Percentiles rank a stretch among this genome's conserved stretches.
Evolutionary conservation across 768 basidiomycete genomes (phyloP).

Genomic region (Boletus reticuloceps): DNA sequence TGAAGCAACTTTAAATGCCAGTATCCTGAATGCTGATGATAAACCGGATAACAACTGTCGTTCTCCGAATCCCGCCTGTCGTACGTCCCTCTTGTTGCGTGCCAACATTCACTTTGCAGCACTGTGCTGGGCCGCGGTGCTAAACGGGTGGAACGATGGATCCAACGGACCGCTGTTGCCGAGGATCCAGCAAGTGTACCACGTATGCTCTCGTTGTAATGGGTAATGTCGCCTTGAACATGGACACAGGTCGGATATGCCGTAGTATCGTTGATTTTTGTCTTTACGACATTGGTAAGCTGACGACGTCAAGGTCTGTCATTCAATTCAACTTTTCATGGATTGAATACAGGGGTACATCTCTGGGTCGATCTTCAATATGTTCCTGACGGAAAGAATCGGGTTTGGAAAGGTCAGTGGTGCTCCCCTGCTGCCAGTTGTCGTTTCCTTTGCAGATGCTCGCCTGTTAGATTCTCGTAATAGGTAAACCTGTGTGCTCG

Average conservation of each 20-base stretch:
- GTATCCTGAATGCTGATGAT: neutral
- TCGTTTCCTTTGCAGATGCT: neutral
- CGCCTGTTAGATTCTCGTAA: conserved; percentile 33
- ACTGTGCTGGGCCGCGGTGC: conserved; percentile 2
- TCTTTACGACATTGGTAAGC: conserved; percentile 42
- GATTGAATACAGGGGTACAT: conserved; percentile 36
- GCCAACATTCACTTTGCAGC: conserved; percentile 7
- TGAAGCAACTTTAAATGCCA: neutral
- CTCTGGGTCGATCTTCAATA: conserved; percentile 40
- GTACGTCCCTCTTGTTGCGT: neutral
- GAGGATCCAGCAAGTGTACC: conserved; percentile 7
- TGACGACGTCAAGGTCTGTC: neutral
- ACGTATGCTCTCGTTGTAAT: neutral
- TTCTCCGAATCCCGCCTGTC: neutral
- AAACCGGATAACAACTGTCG: neutral
- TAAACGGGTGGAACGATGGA: conserved; percentile 12
- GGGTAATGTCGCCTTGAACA: neutral
- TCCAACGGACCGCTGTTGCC: conserved; percentile 8
- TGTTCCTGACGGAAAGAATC: conserved; percentile 39
- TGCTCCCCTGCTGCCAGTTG: neutral
- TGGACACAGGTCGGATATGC: conserved; percentile 42
- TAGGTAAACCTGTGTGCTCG: conserved; percentile 40
- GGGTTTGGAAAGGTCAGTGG: conserved; percentile 40
- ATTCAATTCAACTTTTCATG: conserved; percentile 18
- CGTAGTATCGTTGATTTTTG: conserved; percentile 55